Base-by-base conservation (phyloP, 116 monocot genomes). In the Thalassia testudinum region DNA sequence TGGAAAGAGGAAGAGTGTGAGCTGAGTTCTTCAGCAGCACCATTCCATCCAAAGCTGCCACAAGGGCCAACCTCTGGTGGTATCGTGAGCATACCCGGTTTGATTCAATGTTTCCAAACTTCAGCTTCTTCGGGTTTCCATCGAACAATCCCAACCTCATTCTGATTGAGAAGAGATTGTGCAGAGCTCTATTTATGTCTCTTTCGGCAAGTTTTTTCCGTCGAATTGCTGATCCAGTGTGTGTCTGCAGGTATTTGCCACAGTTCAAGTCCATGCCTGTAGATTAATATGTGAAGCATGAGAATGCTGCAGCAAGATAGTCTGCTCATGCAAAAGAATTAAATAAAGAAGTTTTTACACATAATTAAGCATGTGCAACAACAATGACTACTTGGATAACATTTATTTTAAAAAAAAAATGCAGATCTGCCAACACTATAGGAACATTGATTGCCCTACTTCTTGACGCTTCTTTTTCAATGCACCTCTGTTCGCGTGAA, bases 251-350 rank as follows among this genome's bases (percentile, higher is more conserved):
- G 58, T 81, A 88, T 1, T 7, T 28, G 13, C 95, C 95, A 47
- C 88, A 95, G 54, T 95, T 82, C 59, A 95, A 71, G 68, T 95
- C 95, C 88, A 95, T 78, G 56, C 95, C 95, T 95, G 84, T n/a
- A n/a, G 15, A 16, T 45, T 16, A n/a, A 45, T n/a, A 16, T n/a
- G n/a, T n/a, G n/a, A n/a, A n/a, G n/a, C n/a, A n/a, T n/a, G n/a
- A n/a, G n/a, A n/a, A n/a, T n/a, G n/a, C n/a, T n/a, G n/a, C n/a
- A n/a, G n/a, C n/a, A n/a, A n/a, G n/a, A n/a, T n/a, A n/a, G n/a
- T n/a, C n/a, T n/a, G n/a, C n/a, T n/a, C n/a, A n/a, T n/a, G n/a
- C n/a, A n/a, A n/a, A n/a, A n/a, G n/a, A n/a, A n/a, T n/a, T n/a
- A 7, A 40, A 40, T 8, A 40, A 7, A 14, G 7, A 40, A 40